Base-by-base conservation (phyloP, 257 asterid genomes). In the Knoxia roxburghii region DNA sequence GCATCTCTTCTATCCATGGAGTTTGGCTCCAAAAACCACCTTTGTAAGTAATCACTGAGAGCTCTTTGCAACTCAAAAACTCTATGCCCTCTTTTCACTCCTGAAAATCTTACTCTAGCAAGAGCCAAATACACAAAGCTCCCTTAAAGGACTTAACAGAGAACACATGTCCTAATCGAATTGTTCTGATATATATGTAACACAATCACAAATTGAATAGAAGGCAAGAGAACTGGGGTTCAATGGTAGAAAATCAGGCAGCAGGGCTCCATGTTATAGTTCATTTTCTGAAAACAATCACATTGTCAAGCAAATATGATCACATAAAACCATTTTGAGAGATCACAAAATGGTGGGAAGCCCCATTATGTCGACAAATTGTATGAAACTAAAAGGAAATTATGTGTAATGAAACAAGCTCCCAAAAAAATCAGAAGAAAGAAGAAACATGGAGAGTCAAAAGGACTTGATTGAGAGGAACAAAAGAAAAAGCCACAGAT, bases 1-100 rank as follows among this genome's bases (percentile, higher is more conserved):
- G 76, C 78, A 43, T 84, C 85, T 76, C 83, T 81, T 73, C 68
- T 77, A 78, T 83, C 87, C 89, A 83, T 86, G 67, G 78, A 78
- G 72, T 73, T 54, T 63, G 17, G 20, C 67, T 71, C 30, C 49
- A 33, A 24, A 30, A 43, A 20, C 21, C n/a, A 46, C 67, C 45
- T 58, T 46, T 48, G 2, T 6, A n/a, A 9, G 7, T 32, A 18
- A 46, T 46, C 59, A 48, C 33, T 65, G 45, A 50, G 57, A 49
- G n/a, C n/a, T 50, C 27, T 39, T 65, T 9, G 9, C 52, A 67
- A 41, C 51, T 52, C 46, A 40, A 50, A 57, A 53, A 37, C 55
- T 39, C 55, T 39, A 21, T 50, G 32, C 40, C 57, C 64, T 61
- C 35, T 63, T 35, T 50, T 37, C 50, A 50, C 53, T 17, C 33